Conservation (phyloP, 2,329 filamentous ascomycete species). For the Diaporthe longicolla region DNA sequence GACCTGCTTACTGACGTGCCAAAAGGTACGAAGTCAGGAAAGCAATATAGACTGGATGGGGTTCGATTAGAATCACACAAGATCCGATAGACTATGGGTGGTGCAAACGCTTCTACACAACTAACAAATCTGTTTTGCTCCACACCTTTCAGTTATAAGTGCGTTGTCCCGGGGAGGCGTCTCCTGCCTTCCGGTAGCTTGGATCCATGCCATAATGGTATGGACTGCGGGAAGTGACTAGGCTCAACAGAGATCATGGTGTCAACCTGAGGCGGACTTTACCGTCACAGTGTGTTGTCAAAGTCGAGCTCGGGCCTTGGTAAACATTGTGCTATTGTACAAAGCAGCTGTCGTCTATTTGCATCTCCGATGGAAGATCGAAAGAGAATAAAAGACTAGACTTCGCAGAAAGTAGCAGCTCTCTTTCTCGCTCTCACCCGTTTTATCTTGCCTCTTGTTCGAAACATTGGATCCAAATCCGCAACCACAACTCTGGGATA, state of each 20-base stretch:
- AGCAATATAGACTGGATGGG: background rate
- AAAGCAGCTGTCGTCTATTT: slow-evolving; percentile 40
- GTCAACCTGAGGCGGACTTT: background rate
- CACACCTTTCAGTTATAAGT: background rate
- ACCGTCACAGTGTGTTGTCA: background rate
- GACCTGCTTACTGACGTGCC: too few relatives aligned
- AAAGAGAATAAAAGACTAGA: slow-evolving; percentile 37
- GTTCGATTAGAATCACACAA: slow-evolving; percentile 17
- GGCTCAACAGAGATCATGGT: background rate
- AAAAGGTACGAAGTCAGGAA: background rate
- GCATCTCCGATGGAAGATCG: slow-evolving; percentile 22
- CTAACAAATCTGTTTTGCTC: background rate
- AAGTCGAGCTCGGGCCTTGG: background rate
- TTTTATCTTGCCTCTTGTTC: slow-evolving; percentile 30
- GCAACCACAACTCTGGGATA: slow-evolving; percentile 6
- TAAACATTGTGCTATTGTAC: slow-evolving; percentile 29
- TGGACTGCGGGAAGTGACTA: too few relatives aligned
- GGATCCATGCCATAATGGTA: too few relatives aligned
- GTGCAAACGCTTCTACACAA: slow-evolving; percentile 14
- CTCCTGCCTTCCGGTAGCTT: background rate
- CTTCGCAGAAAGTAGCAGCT: slow-evolving; percentile 35
- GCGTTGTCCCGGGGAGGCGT: too few relatives aligned
- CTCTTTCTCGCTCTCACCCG: slow-evolving; percentile 1
- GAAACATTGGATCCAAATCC: slow-evolving; percentile 29
- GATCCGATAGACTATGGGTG: slow-evolving; percentile 17